Evolutionary conservation across 768 basidiomycete species (phyloP), one percentile per base, ranked within the genome.

Genomic region (Panaeolus papilionaceus): DNA sequence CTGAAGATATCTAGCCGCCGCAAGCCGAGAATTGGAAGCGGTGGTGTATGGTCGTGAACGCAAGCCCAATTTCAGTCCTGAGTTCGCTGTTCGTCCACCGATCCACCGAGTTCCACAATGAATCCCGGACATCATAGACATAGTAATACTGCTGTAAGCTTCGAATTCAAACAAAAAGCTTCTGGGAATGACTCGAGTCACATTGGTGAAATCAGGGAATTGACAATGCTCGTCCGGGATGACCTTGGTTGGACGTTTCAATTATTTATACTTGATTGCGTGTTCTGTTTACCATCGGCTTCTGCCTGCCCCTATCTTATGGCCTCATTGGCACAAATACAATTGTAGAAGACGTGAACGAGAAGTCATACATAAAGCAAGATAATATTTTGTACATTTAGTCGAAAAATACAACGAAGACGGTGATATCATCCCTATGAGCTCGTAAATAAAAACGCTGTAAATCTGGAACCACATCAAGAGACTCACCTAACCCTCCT

Each of bases 401-500:
- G 20, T 73, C 71, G 38, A 77, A 77, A 67, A 77, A 77, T 20
- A 77, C 64, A 3, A 78, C 74, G 23, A 72, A 47, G 9, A 78
- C 69, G 28, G 69, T 69, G 12, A 78, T 73, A 65, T 77, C 76
- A 64, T 75, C 72, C 69, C 76, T 77, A 49, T 33, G 20, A 23
- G 4, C 33, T 23, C 38, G 18, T 37, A 38, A 42, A 42, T 18
- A 61, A 11, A 14, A 26, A 18, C 38, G 16, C 3, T 7, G 38
- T 12, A 10, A 23, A 64, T 33, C 33, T 33, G 33, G 33, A 33
- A 33, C 33, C 33, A 33, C 33, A 33, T 33, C 33, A 2, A 33
- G 33, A 28, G 38, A 68, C 80, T 54, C 47, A 84, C 85, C 80
- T 78, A 69, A 77, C 80, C 64, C 75, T 67, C 68, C 84, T 74